Conservation (phyloP, 2,329 filamentous ascomycete genomes). For the Pseudocercospora ulei region DNA sequence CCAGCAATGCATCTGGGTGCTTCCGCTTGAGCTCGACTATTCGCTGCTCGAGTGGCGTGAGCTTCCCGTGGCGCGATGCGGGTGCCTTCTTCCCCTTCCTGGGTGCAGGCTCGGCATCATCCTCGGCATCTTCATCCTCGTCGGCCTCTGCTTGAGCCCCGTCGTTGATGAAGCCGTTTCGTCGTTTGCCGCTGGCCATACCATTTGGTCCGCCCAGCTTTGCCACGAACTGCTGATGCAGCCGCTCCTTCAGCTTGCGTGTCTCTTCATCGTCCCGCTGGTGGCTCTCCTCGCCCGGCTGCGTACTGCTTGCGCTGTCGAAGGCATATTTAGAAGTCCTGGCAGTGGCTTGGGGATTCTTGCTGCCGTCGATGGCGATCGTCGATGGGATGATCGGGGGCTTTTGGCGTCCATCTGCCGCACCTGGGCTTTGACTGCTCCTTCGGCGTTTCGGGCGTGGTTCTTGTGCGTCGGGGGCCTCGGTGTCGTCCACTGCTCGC, state of each 20-base stretch:
- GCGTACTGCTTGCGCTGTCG: conserved; percentile 40
- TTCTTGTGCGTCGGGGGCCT: conserved; percentile 14
- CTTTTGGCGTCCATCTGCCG: not conserved
- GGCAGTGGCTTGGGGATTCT: conserved; percentile 36
- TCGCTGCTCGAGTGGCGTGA: conserved; percentile 90
- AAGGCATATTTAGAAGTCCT: conserved; percentile 53
- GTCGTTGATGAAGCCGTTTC: conserved; percentile 47
- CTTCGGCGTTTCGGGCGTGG: conserved; percentile 21
- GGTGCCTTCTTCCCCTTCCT: conserved; percentile 43
- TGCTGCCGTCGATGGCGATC: conserved; percentile 12
- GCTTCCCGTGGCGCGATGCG: conserved; percentile 60
- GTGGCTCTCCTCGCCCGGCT: conserved; percentile 36
- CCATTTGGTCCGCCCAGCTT: conserved; percentile 82
- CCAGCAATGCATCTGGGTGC: conserved; percentile 77
- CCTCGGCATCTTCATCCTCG: conserved; percentile 51
- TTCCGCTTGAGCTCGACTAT: conserved; percentile 89
- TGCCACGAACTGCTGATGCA: conserved; percentile 79
- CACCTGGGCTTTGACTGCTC: conserved; percentile 21
- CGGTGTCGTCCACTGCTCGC: conserved; percentile 17
- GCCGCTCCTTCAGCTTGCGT: conserved; percentile 53
- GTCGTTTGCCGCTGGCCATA: conserved; percentile 56
- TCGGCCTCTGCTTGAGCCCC: conserved; percentile 46
- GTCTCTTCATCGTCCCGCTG: conserved; percentile 44
- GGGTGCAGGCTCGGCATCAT: conserved; percentile 42
- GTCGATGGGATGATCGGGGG: not conserved